Conservation (phyloP, 2,329 filamentous ascomycete genomes). For the Rhynchosporium graminicola region DNA sequence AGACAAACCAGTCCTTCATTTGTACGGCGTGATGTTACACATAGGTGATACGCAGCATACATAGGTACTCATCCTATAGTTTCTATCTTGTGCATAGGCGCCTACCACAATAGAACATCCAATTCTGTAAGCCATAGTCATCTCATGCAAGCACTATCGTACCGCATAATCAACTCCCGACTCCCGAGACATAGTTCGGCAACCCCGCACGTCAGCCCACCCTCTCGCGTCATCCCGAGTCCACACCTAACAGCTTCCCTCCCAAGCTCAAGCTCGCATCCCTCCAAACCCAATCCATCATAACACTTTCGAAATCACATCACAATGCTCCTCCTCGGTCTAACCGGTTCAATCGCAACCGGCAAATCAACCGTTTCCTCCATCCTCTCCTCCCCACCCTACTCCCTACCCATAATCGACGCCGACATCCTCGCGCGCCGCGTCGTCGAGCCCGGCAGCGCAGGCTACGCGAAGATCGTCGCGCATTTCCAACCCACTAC, state of each 20-base stretch:
- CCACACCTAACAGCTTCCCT: no score
- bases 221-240: slow-evolving; percentile 10
- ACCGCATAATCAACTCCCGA: not conserved
- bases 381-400: slow-evolving; percentile 76
- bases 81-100: no score
- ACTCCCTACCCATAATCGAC: slow-evolving; percentile 88
- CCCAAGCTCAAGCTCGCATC: not conserved
- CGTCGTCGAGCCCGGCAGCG: slow-evolving; percentile 89
- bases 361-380: slow-evolving; percentile 95
- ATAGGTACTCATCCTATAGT: no score
- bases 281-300: not conserved
- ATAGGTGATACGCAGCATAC: no score
- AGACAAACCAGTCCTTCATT: no score
- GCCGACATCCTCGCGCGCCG: slow-evolving; percentile 89
- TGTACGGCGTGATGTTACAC: no score
- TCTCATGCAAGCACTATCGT: not conserved
- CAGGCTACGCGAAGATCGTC: slow-evolving; percentile 81
- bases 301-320: not conserved
- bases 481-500: slow-evolving; percentile 78
- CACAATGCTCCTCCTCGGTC: slow-evolving; percentile 86
- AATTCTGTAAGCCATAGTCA: not conserved
- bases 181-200: not conserved
- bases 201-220: slow-evolving; percentile 13
- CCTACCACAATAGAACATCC: no score
- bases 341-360: slow-evolving; percentile 96